A percentile compares a stretch with the other conserved stretches of the same genome.
Evolutionary conservation across 2,329 filamentous ascomycete genomes (phyloP).

Genomic region (Cordyceps farinosa): DNA sequence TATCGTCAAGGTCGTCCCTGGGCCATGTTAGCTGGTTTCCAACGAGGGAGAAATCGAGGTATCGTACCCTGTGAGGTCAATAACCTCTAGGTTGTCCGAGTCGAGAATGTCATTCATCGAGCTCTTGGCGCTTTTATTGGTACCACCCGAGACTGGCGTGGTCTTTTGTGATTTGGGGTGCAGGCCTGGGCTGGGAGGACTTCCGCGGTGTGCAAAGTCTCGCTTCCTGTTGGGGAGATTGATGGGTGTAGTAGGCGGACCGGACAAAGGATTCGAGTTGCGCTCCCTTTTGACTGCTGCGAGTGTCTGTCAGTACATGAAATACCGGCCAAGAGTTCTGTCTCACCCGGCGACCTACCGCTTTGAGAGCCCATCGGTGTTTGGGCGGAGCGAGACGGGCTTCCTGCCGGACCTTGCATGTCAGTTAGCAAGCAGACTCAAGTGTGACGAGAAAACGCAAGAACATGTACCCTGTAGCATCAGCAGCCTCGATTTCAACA

Average conservation of each 20-base stretch:
- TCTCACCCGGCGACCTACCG: not conserved
- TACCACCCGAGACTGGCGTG: conserved; percentile 17
- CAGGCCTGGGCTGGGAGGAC: not conserved
- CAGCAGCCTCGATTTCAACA: not conserved
- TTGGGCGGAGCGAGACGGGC: not conserved
- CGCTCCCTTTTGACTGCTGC: not conserved
- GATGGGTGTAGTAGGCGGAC: conserved; percentile 5
- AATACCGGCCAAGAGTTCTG: not conserved
- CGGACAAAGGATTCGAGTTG: not conserved
- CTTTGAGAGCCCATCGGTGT: not conserved
- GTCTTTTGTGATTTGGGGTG: conserved; percentile 29
- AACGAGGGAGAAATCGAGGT: conserved; percentile 21
- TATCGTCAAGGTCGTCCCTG: conserved; percentile 34
- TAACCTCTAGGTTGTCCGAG: conserved; percentile 26
- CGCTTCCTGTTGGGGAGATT: conserved; percentile 4
- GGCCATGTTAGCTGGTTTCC: conserved; percentile 21
- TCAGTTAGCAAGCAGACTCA: too few relatives aligned
- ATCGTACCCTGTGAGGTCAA: conserved; percentile 42
- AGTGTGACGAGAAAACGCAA: not conserved
- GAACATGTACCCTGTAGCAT: not conserved
- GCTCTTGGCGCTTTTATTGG: not conserved
- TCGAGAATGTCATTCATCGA: not conserved
- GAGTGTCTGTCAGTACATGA: not conserved
- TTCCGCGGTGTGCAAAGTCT: conserved; percentile 6
- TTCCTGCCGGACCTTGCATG: not conserved